Evolutionary conservation across 352 stramenopile genomes (phyloP).

Genomic region (Phytopythium cucurbitacearum): DNA sequence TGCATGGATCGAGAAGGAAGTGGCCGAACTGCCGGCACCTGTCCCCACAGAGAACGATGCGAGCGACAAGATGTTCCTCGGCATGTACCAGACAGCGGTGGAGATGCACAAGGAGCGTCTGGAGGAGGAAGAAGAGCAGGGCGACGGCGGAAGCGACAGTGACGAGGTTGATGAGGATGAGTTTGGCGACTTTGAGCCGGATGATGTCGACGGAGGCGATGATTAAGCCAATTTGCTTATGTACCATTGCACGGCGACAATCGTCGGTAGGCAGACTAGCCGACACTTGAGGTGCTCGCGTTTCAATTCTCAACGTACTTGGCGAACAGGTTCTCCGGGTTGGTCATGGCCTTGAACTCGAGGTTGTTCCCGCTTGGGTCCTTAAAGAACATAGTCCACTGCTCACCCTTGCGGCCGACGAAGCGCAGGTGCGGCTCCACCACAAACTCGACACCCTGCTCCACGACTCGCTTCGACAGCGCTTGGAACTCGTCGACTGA

Average conservation of each 20-base stretch:
- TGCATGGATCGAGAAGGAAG: slow-evolving; percentile 83
- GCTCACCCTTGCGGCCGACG: slow-evolving; percentile 92
- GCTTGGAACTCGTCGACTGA: slow-evolving; percentile 91
- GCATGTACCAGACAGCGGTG: slow-evolving; percentile 83
- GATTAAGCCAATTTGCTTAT: slow-evolving; percentile 14
- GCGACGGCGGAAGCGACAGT: slow-evolving; percentile 25
- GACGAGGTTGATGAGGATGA: slow-evolving; percentile 34
- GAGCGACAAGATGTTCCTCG: slow-evolving; percentile 78
- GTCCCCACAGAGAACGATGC: slow-evolving; percentile 49
- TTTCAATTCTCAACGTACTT: slow-evolving; percentile 91
- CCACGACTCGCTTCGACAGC: slow-evolving; percentile 80
- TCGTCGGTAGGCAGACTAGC: no score
- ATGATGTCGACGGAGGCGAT: slow-evolving; percentile 52
- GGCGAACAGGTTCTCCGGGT: slow-evolving; percentile 95
- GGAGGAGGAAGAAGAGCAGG: slow-evolving; percentile 25
- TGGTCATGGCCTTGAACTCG: slow-evolving; percentile 99
- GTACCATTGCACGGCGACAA: no score
- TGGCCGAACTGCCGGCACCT: slow-evolving; percentile 43
- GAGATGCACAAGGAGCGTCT: slow-evolving; percentile 82
- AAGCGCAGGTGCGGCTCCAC: slow-evolving; percentile 96
- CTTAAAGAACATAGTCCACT: slow-evolving; percentile 99
- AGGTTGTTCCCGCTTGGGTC: slow-evolving; percentile 96
- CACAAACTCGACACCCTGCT: slow-evolving; percentile 89
- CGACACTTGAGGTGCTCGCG: not conserved
- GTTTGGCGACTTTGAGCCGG: slow-evolving; percentile 43